phyloP scores from a whole-genome alignment of 345 rosid genomes.

The Populus deltoides region DNA sequence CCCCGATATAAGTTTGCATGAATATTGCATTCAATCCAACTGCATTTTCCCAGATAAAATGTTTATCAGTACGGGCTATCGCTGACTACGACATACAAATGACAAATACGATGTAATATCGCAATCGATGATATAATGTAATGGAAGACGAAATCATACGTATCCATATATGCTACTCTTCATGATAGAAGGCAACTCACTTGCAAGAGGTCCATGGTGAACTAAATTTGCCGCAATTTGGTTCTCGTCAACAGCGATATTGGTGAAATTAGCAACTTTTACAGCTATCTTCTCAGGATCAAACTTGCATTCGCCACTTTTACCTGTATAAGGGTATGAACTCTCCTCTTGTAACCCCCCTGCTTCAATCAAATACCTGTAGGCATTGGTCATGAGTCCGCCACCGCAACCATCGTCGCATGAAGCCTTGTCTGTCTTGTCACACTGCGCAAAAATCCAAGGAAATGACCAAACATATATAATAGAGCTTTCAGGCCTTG shows the following conservation, averaged over 20 bases:
- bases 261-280: constrained; percentile 56
- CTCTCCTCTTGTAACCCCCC: constrained; percentile 79
- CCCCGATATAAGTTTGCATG: constrained; percentile 91
- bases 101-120: too few relatives aligned
- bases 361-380: constrained; percentile 61
- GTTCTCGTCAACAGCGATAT: constrained; percentile 58
- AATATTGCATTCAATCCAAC: constrained; percentile 76
- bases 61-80: background rate
- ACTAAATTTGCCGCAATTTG: constrained; percentile 76
- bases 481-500: background rate
- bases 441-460: constrained; percentile 42
- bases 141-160: background rate
- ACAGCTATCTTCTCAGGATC: constrained; percentile 49
- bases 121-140: background rate
- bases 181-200: constrained; percentile 26
- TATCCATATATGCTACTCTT: background rate
- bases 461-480: background rate
- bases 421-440: constrained; percentile 46
- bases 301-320: constrained; percentile 60
- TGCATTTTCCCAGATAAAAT: constrained; percentile 16
- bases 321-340: constrained; percentile 65
- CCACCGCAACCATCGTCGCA: constrained; percentile 83
- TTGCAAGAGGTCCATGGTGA: constrained; percentile 72
- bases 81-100: background rate
- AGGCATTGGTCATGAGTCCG: constrained; percentile 92